phyloP scores from a whole-genome alignment of 768 basidiomycete species.

The Megacollybia marginata region DNA sequence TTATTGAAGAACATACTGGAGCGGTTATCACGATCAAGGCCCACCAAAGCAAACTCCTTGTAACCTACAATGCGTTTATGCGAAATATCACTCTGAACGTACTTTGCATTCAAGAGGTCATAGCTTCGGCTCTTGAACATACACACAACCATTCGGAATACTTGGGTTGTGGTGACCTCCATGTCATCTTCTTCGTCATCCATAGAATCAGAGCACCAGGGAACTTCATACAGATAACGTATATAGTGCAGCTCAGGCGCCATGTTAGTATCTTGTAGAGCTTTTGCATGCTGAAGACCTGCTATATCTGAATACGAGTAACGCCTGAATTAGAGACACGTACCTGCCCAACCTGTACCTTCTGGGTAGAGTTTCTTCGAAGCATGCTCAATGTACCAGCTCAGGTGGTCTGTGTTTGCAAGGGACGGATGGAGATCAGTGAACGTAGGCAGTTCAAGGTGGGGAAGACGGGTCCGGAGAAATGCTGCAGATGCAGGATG shows the following conservation, averaged over 20 bases:
- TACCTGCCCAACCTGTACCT: constrained; percentile 19
- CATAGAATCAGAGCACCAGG: not conserved
- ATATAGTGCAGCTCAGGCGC: not conserved
- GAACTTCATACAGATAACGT: not conserved
- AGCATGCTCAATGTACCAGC: constrained; percentile 12
- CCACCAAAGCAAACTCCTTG: constrained; percentile 5
- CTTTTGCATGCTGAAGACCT: not conserved
- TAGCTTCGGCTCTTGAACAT: constrained; percentile 3
- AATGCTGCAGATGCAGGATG: not conserved
- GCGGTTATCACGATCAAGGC: not conserved
- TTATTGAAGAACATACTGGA: not conserved
- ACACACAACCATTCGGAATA: constrained; percentile 5
- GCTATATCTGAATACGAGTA: not conserved
- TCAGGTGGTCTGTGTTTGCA: constrained; percentile 16
- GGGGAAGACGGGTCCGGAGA: not conserved
- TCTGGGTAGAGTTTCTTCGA: constrained; percentile 9
- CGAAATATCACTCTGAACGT: constrained; percentile 7
- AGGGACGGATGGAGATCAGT: constrained; percentile 11
- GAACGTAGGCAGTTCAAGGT: constrained; percentile 2
- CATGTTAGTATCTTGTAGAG: not conserved
- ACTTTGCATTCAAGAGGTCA: constrained; percentile 2
- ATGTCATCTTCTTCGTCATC: not conserved
- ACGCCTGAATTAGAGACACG: not conserved
- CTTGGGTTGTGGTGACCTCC: not conserved
- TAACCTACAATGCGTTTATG: constrained; percentile 7